Base-by-base conservation (phyloP, 1,284 basidiomycete genomes). In the Ganoderma lingzhi region DNA sequence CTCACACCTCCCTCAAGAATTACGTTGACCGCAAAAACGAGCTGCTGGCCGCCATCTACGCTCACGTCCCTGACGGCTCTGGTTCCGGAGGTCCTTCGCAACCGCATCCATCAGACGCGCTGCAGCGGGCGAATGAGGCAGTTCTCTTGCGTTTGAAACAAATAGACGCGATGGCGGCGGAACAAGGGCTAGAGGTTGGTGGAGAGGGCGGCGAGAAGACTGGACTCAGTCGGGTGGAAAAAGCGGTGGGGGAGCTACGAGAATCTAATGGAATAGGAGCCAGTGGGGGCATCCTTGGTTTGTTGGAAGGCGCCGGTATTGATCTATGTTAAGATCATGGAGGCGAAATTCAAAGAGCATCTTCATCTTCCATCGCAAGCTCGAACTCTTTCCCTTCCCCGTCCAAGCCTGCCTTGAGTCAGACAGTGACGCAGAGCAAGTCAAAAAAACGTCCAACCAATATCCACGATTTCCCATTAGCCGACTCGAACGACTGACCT, bases 121-220 rank as follows among this genome's bases (percentile, higher is more conserved):
- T 69, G 67, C 76, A 51, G 68, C 80, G 80, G 42, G 87, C 88
- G 10, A 88, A 85, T 69, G 76, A 77, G 30, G 81, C 82, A 2
- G 85, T 93, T 23, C 77, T 87, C 6, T 80, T 80, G 53, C 85
- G 90, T 53, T 78, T 93, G 69, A 83, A 82, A 75, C 83, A 83
- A 73, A 86, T 89, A 23, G 84, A 87, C 69, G 82, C 83, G 69
- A 79, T 83, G 69, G 82, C 84, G 3, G 82, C 83, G 44, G 79
- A 82, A 65, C 73, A 80, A 37, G 84, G 83, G 10, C 67, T 81
- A 63, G 80, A 83, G 74, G 81, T 84, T 12, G 81, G 84, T 32
- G 78, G 82, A 6, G 84, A 86, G 67, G 83, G 82, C 2, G 82
- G 82, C 4, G 83, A 81, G 42, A 78, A 81, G 71, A 84, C 84